A percentile compares a stretch with the other conserved stretches of the same genome.
phyloP scores from a whole-genome alignment of 2,329 filamentous ascomycete species.

The Fusarium buxicola region DNA sequence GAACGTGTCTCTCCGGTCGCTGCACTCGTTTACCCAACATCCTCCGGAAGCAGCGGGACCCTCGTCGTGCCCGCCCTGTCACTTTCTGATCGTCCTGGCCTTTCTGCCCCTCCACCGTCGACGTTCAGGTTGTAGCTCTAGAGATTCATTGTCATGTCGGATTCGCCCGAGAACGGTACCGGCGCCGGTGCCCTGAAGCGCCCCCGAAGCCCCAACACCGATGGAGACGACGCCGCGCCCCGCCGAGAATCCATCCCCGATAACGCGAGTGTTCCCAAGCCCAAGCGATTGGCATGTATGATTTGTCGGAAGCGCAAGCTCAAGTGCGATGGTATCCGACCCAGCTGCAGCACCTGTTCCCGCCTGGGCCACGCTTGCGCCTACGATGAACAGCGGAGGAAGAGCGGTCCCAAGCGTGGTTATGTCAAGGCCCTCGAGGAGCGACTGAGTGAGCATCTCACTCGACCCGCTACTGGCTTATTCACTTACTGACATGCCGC shows the following conservation, averaged over 20 bases:
- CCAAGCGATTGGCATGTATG: slow-evolving; percentile 95
- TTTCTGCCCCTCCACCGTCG: slow-evolving; percentile 15
- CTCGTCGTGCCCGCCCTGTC: slow-evolving; percentile 12
- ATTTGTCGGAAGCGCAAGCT: slow-evolving; percentile 94
- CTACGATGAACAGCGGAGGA: slow-evolving; percentile 92
- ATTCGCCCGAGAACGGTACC: slow-evolving; percentile 53
- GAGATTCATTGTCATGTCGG: slow-evolving; percentile 47
- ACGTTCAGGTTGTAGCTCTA: slow-evolving; percentile 8
- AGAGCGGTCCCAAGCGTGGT: slow-evolving; percentile 93
- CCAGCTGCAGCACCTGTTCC: slow-evolving; percentile 89
- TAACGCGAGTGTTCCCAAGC: slow-evolving; percentile 74
- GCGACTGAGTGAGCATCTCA: slow-evolving; percentile 76
- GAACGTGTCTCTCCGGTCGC: neutral
- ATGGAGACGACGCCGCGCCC: slow-evolving; percentile 50
- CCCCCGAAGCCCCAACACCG: slow-evolving; percentile 44
- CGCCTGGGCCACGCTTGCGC: slow-evolving; percentile 88
- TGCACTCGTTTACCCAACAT: slow-evolving; percentile 1
- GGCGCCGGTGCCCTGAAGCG: slow-evolving; percentile 50
- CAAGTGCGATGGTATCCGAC: slow-evolving; percentile 85
- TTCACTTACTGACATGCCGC: slow-evolving; percentile 34
- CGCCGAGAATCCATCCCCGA: slow-evolving; percentile 59
- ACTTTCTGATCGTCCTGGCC: slow-evolving; percentile 16
- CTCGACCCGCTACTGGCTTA: slow-evolving; percentile 4
- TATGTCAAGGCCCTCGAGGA: slow-evolving; percentile 96
- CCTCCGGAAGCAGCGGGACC: slow-evolving; percentile 28